These are phyloP conservation scores for Colletotrichum salicis DNA, from an alignment of 2,329 filamentous ascomycete species.

Conservation along the genomic window DNA sequence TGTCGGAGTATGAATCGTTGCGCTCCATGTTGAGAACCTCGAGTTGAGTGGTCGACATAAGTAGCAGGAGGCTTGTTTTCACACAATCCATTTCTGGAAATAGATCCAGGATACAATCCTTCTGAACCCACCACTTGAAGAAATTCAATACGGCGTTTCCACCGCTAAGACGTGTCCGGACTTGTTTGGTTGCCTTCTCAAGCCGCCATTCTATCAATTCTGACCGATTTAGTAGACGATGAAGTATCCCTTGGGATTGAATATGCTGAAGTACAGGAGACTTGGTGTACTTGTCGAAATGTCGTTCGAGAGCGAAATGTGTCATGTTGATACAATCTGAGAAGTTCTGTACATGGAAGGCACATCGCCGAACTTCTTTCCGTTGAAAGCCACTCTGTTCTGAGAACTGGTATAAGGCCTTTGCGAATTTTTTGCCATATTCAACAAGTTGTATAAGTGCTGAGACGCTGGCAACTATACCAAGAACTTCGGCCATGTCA, in stretches of 20 bases:
- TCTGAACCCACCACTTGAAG: conserved; percentile 3
- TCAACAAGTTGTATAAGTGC: neutral
- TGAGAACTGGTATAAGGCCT: neutral
- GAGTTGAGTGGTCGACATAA: neutral
- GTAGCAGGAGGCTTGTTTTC: neutral
- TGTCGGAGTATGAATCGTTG: neutral
- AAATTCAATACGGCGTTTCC: neutral
- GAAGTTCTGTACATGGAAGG: neutral
- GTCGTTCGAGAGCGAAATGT: neutral
- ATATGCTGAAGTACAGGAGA: neutral
- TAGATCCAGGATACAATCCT: neutral
- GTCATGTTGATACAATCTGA: neutral
- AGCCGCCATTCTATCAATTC: neutral
- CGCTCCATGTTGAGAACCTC: neutral
- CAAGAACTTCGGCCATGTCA: neutral
- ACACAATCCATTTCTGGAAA: conserved; percentile 4
- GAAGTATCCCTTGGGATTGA: neutral
- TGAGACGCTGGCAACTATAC: neutral
- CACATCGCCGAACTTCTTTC: neutral
- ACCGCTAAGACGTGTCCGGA: too few species aligned
- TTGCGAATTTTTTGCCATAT: neutral
- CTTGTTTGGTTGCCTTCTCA: too few species aligned
- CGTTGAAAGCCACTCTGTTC: neutral
- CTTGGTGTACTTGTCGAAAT: neutral
- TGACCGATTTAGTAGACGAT: neutral